phyloP scores from a whole-genome alignment of 2,329 filamentous ascomycete species.

The Monosporascus cannonballus region DNA sequence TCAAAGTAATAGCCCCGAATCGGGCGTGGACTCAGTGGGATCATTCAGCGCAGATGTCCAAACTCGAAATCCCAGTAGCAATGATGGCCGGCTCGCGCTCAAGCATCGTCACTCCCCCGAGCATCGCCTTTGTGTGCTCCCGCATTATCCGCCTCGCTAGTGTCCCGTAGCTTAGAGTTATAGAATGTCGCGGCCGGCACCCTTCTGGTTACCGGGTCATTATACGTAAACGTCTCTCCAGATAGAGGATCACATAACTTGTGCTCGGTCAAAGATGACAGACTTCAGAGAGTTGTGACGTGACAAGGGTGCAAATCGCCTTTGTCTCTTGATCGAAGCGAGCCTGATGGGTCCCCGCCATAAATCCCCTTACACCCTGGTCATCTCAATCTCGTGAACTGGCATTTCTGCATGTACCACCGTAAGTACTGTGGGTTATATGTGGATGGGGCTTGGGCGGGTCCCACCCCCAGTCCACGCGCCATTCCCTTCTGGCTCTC shows the following conservation, averaged over 20 bases:
- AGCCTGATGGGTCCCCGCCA: constrained; percentile 28
- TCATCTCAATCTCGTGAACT: constrained; percentile 42
- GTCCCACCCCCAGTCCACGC: constrained; percentile 24
- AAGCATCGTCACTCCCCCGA: neutral
- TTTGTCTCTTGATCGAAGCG: constrained; percentile 25
- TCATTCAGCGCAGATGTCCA: neutral
- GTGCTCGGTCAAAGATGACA: too few species aligned
- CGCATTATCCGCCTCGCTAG: too few species aligned
- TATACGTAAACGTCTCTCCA: too few species aligned
- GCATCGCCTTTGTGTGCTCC: too few species aligned
- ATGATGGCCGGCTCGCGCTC: neutral
- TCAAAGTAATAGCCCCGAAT: neutral
- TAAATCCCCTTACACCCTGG: constrained; percentile 22
- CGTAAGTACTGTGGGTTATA: neutral
- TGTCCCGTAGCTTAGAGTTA: too few species aligned
- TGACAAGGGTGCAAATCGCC: too few species aligned
- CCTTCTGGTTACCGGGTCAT: too few species aligned
- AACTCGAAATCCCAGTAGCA: neutral
- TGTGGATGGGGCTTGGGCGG: too few species aligned
- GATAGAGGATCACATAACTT: too few species aligned
- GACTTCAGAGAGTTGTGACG: too few species aligned
- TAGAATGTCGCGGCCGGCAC: too few species aligned
- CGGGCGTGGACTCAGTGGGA: neutral
- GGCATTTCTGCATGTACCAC: constrained; percentile 28
- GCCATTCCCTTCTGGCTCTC: constrained; percentile 33